Percentiles rank a stretch among this genome's conserved stretches.
Conservation (phyloP, 805 yeast species). For the Jamesozyma jinghongensis region DNA sequence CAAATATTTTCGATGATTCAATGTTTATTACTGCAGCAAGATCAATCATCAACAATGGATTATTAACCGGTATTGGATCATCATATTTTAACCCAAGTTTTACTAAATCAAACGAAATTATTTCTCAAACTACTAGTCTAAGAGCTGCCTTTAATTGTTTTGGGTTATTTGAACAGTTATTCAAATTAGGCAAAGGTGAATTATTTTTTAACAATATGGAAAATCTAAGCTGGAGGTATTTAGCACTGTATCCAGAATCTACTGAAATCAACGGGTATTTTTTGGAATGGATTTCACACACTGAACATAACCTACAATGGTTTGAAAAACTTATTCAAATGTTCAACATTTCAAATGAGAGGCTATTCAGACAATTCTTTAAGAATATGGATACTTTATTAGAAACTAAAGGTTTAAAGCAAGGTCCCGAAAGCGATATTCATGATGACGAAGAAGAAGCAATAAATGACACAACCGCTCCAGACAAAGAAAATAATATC, state of each 20-base stretch:
- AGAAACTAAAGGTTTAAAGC: slow-evolving; percentile 30
- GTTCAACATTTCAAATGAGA: slow-evolving; percentile 37
- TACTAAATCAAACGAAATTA: slow-evolving; percentile 34
- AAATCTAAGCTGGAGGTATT: slow-evolving; percentile 51
- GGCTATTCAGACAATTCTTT: slow-evolving; percentile 35
- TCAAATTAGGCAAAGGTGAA: slow-evolving; percentile 43
- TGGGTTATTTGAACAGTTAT: slow-evolving; percentile 48
- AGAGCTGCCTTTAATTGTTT: slow-evolving; percentile 38
- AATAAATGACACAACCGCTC: slow-evolving; percentile 24
- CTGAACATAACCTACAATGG: slow-evolving; percentile 43
- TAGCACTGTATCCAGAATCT: slow-evolving; percentile 39
- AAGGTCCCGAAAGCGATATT: slow-evolving; percentile 29
- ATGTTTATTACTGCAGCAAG: slow-evolving; percentile 18
- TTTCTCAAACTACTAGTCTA: slow-evolving; percentile 38
- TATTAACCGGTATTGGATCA: slow-evolving; percentile 16
- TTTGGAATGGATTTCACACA: slow-evolving; percentile 51
- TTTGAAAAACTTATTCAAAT: slow-evolving; percentile 44
- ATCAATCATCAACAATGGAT: slow-evolving; percentile 9
- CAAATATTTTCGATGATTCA: slow-evolving; percentile 24
- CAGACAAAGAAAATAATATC: neutral
- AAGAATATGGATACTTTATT: slow-evolving; percentile 36
- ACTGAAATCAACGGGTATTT: slow-evolving; percentile 39
- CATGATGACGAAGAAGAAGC: slow-evolving; percentile 42
- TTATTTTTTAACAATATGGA: slow-evolving; percentile 40
- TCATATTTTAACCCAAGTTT: slow-evolving; percentile 11